Evolutionary conservation across 495 filamentous ascomycete genomes (phyloP), one percentile per base, ranked within the genome.

Genomic region (Clohesyomyces aquaticus): DNA sequence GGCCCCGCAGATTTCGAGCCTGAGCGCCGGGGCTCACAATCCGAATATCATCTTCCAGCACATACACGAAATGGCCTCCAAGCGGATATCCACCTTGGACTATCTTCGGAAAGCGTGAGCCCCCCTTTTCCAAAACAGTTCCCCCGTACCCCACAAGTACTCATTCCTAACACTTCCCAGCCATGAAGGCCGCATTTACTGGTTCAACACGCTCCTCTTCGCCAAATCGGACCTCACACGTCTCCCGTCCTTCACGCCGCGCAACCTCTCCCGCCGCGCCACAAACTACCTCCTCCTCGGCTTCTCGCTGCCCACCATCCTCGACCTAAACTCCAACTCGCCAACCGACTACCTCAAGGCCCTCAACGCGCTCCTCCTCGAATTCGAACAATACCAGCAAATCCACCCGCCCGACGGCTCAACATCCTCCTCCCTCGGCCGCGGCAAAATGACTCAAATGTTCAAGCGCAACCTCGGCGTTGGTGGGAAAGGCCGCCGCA

Each of bases 181-280:
- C 22, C 90, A 96, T 67, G 91, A 96, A 77, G 93, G 95, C 50
- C 88, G 88, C 53, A 86, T 96, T 22, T 97, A 96, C 78, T 98
- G 93, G 92, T 96, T 96, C 76, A 96, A 96, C 76, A 95, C 94
- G 0, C 82, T 97, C 46, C 87, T 94, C 73, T 96, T 96, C 75
- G 87, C 90, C 62, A 91, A 91, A 66, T 74, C 84, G 23, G 91
- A 96, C 73, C 81, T 98, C 28, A 76, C 82, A 28, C 88, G 85
- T 63, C 85, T 96, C 74, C 87, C 95, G 27, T 96, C 91, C 74
- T 92, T 96, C 69, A 88, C 94, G 65, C 74, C 83, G 25, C 85
- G 86, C 66, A 93, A 91, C 71, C 85, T 96, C 28, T 87, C 88
- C 60, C 87, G 91, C 45, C 87, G 87, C 59, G 93, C 95, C 35